A percentile compares a stretch with the other conserved stretches of the same genome.
Evolutionary conservation across 2,329 filamentous ascomycete species (phyloP).

Genomic region (Herpomyces periplanetae): DNA sequence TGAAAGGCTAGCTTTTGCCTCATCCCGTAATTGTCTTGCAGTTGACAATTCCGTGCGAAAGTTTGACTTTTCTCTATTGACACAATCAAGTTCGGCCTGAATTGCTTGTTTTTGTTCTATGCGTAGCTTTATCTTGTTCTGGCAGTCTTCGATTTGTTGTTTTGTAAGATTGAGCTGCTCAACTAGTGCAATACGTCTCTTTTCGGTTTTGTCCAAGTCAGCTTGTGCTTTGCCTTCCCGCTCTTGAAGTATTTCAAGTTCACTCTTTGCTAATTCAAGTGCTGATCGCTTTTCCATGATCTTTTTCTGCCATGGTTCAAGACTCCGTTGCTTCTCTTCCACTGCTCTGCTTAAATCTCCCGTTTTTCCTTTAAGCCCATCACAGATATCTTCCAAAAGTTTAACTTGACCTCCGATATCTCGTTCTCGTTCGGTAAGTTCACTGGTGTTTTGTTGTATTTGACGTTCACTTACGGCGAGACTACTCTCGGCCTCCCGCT

Average conservation of each 20-base stretch:
- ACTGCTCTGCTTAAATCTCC: constrained; percentile 80
- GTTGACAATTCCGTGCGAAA: constrained; percentile 51
- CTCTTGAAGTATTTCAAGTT: constrained; percentile 61
- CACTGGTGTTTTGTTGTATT: constrained; percentile 30
- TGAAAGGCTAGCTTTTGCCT: constrained; percentile 58
- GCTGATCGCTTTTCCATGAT: constrained; percentile 83
- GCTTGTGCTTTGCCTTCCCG: constrained; percentile 55
- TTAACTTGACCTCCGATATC: constrained; percentile 38
- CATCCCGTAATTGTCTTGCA: constrained; percentile 71
- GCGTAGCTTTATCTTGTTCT: constrained; percentile 26
- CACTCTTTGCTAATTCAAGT: constrained; percentile 73
- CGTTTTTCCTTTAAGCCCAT: constrained; percentile 70
- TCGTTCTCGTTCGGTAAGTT: constrained; percentile 34
- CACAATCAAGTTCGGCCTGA: constrained; percentile 27
- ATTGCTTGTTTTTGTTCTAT: constrained; percentile 33
- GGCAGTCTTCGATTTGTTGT: constrained; percentile 31
- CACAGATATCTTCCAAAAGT: constrained; percentile 43
- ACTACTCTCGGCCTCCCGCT: constrained; percentile 30
- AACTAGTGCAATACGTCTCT: constrained; percentile 33
- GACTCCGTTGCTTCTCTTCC: constrained; percentile 50
- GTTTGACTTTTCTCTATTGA: constrained; percentile 37
- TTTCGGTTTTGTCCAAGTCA: constrained; percentile 40
- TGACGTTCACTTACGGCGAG: constrained; percentile 40
- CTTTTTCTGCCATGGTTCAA: constrained; percentile 87
- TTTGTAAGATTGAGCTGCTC: constrained; percentile 28